Conservation (phyloP, 768 basidiomycete species). For the Mycena maculata region DNA sequence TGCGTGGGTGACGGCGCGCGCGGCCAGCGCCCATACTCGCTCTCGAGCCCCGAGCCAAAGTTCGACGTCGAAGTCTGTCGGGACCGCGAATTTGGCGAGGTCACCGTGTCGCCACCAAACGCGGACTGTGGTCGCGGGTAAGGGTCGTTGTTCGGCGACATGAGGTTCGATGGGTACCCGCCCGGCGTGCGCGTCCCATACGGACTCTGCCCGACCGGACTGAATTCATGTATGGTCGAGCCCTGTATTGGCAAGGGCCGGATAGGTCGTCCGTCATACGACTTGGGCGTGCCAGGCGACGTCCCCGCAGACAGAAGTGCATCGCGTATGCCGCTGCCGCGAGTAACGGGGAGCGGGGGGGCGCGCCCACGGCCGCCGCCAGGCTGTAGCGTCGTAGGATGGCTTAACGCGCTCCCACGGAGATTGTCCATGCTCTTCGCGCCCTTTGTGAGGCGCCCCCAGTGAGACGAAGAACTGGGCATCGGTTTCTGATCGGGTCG, state of each 20-base stretch:
- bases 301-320: constrained; percentile 33
- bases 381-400: constrained; percentile 50
- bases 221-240: constrained; percentile 46
- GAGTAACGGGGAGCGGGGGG: constrained; percentile 50
- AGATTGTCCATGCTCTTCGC: constrained; percentile 74
- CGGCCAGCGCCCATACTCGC: constrained; percentile 54
- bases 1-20: constrained; percentile 48
- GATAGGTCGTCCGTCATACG: constrained; percentile 51
- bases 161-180: constrained; percentile 35
- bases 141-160: constrained; percentile 66
- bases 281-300: constrained; percentile 52
- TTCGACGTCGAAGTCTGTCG: constrained; percentile 52
- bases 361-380: constrained; percentile 46
- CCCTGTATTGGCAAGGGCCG: constrained; percentile 59
- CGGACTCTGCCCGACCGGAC: constrained; percentile 37
- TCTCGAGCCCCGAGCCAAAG: constrained; percentile 48
- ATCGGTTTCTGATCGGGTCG: constrained; percentile 52
- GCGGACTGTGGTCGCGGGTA: constrained; percentile 75
- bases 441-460: constrained; percentile 47
- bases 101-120: constrained; percentile 60
- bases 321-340: constrained; percentile 40
- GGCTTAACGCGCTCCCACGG: constrained; percentile 46
- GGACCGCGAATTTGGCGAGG: constrained; percentile 51
- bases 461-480: constrained; percentile 46
- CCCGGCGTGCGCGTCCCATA: constrained; percentile 42